Base-by-base conservation (phyloP, 1,284 basidiomycete genomes). In the Ustilago xerochloae region DNA sequence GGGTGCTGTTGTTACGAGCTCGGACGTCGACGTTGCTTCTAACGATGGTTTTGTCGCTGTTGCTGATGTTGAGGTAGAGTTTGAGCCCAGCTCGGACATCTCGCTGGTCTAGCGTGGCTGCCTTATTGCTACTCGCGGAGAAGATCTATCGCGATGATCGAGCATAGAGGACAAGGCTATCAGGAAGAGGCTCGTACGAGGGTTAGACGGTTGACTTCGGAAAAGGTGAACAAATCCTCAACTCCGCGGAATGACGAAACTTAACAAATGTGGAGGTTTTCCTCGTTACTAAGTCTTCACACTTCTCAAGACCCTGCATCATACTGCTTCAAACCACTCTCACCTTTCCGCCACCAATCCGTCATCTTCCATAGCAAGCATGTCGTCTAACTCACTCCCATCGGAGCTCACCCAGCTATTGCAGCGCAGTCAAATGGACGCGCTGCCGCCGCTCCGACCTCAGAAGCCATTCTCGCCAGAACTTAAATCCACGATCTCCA, bases 371-470 rank as follows among this genome's bases (percentile, higher is more conserved):
- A 39, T 22, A 5, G 30, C 43, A 38, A 43, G 1, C 28, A 64
- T 57, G 62, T 20, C 45, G 20, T 24, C 51, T 12, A 32, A 24
- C 5, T 26, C 38, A 8, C 57, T 66, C 0, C 63, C 63, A 15
- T 4, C 52, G 2, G 48, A 61, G 58, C 51, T 66, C 7, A 29
- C 41, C 0, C 7, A 35, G 6, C 50, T 71, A n/a, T 51, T 71
- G 26, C 3, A 29, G 3, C 59, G 68, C 24, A 43, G 56, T 18
- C 8, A 45, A 16, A 5, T 18, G 29, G 61, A 46, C 9, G 38
- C 46, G 3, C 53, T 74, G 0, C 71, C 75, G 12, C 58, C 74
- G 8, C 63, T 79, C 1, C 66, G 57, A 8, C 55, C 69, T 0
- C 53, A 48, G 46, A 67, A 71, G 28, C 55, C 63, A 0, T 77